Evolutionary conservation across 2,329 filamentous ascomycete species (phyloP), one percentile per base, ranked within the genome.

Genomic region (Aspergillus thermomutatus): DNA sequence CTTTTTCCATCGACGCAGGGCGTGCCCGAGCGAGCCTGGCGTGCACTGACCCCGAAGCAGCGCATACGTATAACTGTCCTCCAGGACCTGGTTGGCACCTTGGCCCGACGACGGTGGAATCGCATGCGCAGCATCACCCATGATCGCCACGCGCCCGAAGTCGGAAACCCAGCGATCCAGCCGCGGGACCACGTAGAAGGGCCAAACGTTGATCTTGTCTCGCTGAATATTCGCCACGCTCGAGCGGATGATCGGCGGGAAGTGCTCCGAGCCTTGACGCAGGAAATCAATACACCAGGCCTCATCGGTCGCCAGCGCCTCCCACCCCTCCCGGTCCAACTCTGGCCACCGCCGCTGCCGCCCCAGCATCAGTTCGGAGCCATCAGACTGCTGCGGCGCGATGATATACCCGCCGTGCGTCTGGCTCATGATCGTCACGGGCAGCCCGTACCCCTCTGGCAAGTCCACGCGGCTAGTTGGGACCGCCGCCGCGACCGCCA

Each of bases 101-200:
- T 84, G 79, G 0, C 84, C 85, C 45, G 85, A 81, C 41, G 84
- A 81, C 0, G 85, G 85, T 0, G 83, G 82, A 41, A 82, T 82
- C 0, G 84, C 84, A 65, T 88, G 85, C 0, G 85, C 86, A 0
- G 85, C 84, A 64, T 88, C 85, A 14, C 85, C 86, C 0, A 84
- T 69, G 34, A 84, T 76, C 2, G 81, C 64, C 4, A 81, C 76
- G 0, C 74, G 67, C 0, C 68, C 62, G 5, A 63, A 54, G 0
- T 64, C 60, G 1, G 78, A 80, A 0, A 64, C 62, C 80, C 81
- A 83, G 0, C 63, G 67, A 1, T 76, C 72, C 0, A 83, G 72
- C 60, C 75, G 75, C 0, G 80, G 80, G 1, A 82, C 71, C 1
- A 76, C 65, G 55, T 79, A 79, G 41, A 82, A 83, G 0, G 80